Evolutionary conservation across 805 yeast genomes (phyloP), one percentile per base, ranked within the genome.

Genomic region (Brettanomyces naardenensis): DNA sequence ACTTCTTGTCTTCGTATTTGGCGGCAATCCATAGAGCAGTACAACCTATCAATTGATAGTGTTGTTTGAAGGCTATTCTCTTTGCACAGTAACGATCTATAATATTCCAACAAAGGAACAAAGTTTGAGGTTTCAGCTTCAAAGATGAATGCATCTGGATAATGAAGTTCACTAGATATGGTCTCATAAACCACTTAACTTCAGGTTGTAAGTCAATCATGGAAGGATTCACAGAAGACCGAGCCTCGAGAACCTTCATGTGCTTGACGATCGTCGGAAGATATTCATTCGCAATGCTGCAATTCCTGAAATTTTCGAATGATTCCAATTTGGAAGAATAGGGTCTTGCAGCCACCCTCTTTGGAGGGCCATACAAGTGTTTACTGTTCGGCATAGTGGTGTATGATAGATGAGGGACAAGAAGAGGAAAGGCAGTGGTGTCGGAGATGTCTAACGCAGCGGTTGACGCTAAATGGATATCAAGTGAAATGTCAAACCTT

Each of bases 1-100:
- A 63, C 53, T 75, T 75, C 49, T 75, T 75, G 49, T 75, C 80
- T 51, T 75, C 80, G 52, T 73, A 75, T 51, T 90, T 90, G 19
- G 95, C 80, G 2, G 95, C 86, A 23, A 90, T 72, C 97, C 97
- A 90, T 26, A 90, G 64, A 43, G 95, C 86, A 4, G 95, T 86
- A 43, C 95, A 83, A 23, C 94, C 87, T 9, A 90, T 90, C 38
- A 90, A 69, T 59, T 89, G 96, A 44, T 86, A 79, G 61, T 89
- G 97, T 41, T 84, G 89, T 47, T 80, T 75, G 45, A 83, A 71
- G 1, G 89, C 92, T 6, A 88, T 77, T 49, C 97, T 70, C 50
- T 80, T 82, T 37, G 95, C 82, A 56, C 95, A 84, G 63, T 90
- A 90, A 44, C 97, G 74, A 58, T 90, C 98, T 44, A 90, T 83